Evolutionary conservation across 371 early-diverging fungal genomes (phyloP).

Genomic region (Mucor indicus): DNA sequence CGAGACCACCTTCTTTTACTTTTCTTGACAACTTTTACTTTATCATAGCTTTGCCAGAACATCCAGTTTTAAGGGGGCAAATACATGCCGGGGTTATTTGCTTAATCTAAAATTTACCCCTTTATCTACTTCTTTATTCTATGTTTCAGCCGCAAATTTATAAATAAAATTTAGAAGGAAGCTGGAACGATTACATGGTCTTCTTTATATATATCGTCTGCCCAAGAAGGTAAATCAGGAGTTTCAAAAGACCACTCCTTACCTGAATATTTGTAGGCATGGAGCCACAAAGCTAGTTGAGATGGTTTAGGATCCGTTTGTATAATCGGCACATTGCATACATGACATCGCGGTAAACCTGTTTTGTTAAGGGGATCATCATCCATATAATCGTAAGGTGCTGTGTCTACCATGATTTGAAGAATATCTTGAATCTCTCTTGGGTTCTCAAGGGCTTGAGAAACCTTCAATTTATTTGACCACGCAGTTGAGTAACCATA

Average conservation of each 20-base stretch:
- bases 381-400: conserved; percentile 27
- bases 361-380: conserved; percentile 14
- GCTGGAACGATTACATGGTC: no score
- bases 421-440: not conserved
- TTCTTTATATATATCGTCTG: conserved; percentile 30
- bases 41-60: no score
- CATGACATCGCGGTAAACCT: conserved; percentile 29
- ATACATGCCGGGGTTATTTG: no score
- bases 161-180: no score
- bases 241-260: conserved; percentile 76
- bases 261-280: conserved; percentile 75
- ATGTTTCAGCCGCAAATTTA: no score
- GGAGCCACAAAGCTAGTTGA: conserved; percentile 79
- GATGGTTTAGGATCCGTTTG: conserved; percentile 65
- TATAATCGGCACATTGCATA: conserved; percentile 46
- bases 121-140: no score
- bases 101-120: no score
- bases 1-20: no score
- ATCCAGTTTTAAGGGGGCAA: no score
- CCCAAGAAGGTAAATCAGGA: conserved; percentile 73
- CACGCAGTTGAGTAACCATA: conserved; percentile 75
- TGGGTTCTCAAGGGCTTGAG: not conserved
- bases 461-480: conserved; percentile 39
- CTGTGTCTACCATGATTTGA: conserved; percentile 42
- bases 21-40: no score